Evolutionary conservation across 116 monocot species (phyloP).

Genomic region (Zostera marina): DNA sequence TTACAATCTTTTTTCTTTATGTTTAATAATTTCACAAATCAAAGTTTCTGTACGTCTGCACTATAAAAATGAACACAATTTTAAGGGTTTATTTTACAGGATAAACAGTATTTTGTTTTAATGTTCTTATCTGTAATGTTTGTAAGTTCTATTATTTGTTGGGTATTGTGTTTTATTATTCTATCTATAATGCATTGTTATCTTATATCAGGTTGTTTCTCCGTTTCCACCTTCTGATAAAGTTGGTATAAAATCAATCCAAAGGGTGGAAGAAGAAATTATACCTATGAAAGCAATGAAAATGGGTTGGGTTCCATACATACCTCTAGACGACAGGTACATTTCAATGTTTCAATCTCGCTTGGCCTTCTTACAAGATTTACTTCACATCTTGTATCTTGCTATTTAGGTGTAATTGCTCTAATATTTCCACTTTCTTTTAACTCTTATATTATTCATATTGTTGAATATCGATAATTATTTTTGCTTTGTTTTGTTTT

Average conservation of each 20-base stretch:
- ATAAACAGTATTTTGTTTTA: too few species aligned
- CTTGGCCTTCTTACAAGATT: background rate
- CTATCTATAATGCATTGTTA: background rate
- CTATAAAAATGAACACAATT: too few species aligned
- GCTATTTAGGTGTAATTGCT: background rate
- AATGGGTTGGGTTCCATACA: conserved; percentile 90
- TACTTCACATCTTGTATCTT: too few species aligned
- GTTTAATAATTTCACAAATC: too few species aligned
- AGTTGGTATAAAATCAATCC: conserved; percentile 82
- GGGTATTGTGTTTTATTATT: background rate
- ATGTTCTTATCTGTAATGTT: too few species aligned
- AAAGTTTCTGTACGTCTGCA: too few species aligned
- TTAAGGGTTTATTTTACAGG: too few species aligned
- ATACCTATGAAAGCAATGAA: conserved; percentile 94
- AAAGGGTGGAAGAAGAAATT: conserved; percentile 78
- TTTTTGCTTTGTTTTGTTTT: background rate
- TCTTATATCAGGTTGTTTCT: conserved; percentile 48
- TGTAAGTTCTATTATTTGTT: background rate
- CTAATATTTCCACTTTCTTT: background rate
- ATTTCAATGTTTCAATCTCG: background rate
- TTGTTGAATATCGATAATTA: too few species aligned
- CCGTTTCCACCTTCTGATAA: conserved; percentile 92
- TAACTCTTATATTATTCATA: too few species aligned
- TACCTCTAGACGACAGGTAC: conserved; percentile 64
- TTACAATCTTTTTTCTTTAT: too few species aligned